Evolutionary conservation across 2,329 filamentous ascomycete genomes (phyloP).

Genomic region (Niveomyces coronatus): DNA sequence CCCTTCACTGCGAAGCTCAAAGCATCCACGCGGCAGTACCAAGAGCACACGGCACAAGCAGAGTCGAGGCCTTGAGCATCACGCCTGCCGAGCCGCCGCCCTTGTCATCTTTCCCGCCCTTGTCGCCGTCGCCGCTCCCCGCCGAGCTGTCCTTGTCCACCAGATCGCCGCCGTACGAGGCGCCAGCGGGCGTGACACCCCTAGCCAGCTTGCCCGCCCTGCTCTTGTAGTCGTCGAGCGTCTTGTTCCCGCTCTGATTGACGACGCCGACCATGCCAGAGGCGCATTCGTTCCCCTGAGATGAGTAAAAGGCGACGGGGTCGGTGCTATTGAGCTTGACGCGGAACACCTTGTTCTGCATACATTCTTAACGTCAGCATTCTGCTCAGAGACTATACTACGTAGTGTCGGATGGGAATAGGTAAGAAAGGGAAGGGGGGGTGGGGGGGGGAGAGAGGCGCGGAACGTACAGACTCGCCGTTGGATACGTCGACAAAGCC

Average conservation of each 20-base stretch:
- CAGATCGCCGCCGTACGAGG: constrained; percentile 21
- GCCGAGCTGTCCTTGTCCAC: constrained; percentile 15
- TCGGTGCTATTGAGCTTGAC: constrained; percentile 23
- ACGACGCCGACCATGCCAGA: constrained; percentile 30
- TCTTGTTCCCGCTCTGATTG: constrained; percentile 22
- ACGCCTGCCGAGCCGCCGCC: constrained; percentile 10
- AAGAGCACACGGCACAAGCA: constrained; percentile 12
- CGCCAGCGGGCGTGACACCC: constrained; percentile 18
- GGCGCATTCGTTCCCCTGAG: constrained; percentile 26
- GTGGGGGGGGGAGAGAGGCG: background rate
- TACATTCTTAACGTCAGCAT: background rate
- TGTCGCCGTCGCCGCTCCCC: constrained; percentile 3
- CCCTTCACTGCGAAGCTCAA: too few species aligned
- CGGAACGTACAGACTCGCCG: constrained; percentile 21
- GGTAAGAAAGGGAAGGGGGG: background rate
- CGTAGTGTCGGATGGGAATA: background rate
- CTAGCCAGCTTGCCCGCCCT: constrained; percentile 18
- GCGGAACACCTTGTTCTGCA: constrained; percentile 26
- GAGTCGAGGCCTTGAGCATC: constrained; percentile 12
- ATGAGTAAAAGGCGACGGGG: constrained; percentile 29
- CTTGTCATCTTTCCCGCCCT: constrained; percentile 3
- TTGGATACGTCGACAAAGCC: constrained; percentile 21
- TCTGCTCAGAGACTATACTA: background rate
- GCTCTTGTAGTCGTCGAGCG: constrained; percentile 22
- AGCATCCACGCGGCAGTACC: constrained; percentile 14